These are phyloP conservation scores for Pyrus hybrid DNA, from an alignment of 331 rosid genomes.

Conservation along the genomic window DNA sequence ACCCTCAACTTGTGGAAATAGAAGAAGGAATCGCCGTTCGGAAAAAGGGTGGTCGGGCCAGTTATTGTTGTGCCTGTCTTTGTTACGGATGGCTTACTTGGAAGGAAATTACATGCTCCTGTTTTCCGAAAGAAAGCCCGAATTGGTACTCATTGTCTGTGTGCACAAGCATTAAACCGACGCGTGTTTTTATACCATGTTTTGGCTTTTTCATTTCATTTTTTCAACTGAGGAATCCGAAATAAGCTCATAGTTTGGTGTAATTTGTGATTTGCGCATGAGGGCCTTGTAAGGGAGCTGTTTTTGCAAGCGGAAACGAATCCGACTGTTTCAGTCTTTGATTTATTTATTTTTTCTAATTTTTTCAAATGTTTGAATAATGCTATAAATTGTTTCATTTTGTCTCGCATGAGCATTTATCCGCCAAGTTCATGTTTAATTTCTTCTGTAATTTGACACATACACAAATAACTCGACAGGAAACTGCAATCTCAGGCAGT, in stretches of 20 bases:
- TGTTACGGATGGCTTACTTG: not conserved
- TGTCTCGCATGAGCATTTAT: not conserved
- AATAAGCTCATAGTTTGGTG: slow-evolving; percentile 7
- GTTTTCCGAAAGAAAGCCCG: not conserved
- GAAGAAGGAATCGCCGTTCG: not conserved
- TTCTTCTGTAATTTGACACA: not conserved
- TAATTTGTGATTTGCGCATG: slow-evolving; percentile 1
- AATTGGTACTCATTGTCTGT: slow-evolving; percentile 12
- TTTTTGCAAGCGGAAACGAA: slow-evolving; percentile 16
- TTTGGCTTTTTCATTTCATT: slow-evolving; percentile 9
- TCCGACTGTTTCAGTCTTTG: not conserved
- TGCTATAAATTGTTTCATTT: not conserved
- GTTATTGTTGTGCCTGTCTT: not conserved
- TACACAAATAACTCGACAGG: not conserved
- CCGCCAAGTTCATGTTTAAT: not conserved
- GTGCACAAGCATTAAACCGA: slow-evolving; percentile 2
- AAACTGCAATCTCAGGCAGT: not conserved
- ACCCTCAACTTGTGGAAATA: not conserved
- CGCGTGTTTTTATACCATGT: not conserved
- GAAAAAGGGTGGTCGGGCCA: not conserved
- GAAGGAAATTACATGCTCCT: not conserved
- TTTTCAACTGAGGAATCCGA: slow-evolving; percentile 4
- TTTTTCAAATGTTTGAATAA: not conserved
- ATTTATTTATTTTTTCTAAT: not conserved
- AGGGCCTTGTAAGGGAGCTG: not conserved